Evolutionary conservation across 768 basidiomycete genomes (phyloP), one percentile per base, ranked within the genome.

Genomic region (Leccinum barrowsii): DNA sequence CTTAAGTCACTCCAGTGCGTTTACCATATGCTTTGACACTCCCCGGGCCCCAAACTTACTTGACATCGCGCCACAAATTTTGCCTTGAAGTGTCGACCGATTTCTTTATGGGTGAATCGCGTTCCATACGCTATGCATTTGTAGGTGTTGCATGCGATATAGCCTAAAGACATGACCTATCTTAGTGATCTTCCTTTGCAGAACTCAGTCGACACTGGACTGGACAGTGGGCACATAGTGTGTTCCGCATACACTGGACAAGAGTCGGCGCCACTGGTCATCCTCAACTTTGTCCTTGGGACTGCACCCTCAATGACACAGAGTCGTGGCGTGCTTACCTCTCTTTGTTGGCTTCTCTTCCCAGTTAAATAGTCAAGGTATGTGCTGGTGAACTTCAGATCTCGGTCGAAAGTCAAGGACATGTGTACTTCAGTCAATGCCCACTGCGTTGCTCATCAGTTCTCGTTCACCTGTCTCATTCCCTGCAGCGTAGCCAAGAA

Each of bases 31-130:
- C 32, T 37, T 37, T 21, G 28, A 37, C 34, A 13, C 7, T 32
- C 17, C 8, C 4, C 28, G 8, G 28, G 28, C 28, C 28, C 30
- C 30, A 19, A 24, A 19, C 34, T 12, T 21, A 6, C 40, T 34
- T 46, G 58, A 56, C 55, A n/a, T 54, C 40, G 12, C 69, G 61
- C 69, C 69, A 70, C 69, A 67, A 13, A 42, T 59, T 21, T 67
- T 66, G 5, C 47, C 64, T 54, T 6, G 12, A 61, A 58, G 21
- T 10, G 47, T 65, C 54, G 13, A 34, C 47, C 42, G 1, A 49
- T 49, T 3, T 17, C 49, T 55, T 30, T 56, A 50, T 58, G 55
- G 52, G 59, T 64, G 4, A 46, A 54, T 53, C 21, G 24, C 44
- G 59, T 59, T 56, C 56, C 58, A 57, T 54, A 5, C 28, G 30